These are phyloP conservation scores for Tolypocladium ovalisporum DNA, from an alignment of 2,329 filamentous ascomycete species.

Conservation along the genomic window DNA sequence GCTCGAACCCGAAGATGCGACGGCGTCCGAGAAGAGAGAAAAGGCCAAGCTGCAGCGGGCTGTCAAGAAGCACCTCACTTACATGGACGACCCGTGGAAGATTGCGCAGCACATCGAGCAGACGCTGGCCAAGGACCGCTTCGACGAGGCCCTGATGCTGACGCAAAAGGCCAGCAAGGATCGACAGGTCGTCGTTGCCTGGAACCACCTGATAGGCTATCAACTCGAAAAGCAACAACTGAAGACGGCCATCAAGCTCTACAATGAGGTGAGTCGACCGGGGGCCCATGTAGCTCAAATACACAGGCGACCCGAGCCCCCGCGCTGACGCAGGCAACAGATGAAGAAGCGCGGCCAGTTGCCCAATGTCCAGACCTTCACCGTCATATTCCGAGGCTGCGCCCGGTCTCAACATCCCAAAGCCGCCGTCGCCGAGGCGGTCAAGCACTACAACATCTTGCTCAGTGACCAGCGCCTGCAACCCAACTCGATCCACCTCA, in stretches of 20 bases:
- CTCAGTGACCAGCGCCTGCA: constrained; percentile 50
- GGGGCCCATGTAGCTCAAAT: neutral
- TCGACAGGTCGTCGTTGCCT: constrained; percentile 60
- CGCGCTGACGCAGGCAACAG: constrained; percentile 24
- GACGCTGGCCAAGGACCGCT: constrained; percentile 46
- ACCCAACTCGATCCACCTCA: constrained; percentile 73
- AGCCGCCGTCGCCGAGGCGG: constrained; percentile 54
- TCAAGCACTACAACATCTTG: constrained; percentile 70
- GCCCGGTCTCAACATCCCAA: constrained; percentile 46
- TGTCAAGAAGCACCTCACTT: constrained; percentile 46
- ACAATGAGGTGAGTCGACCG: constrained; percentile 62
- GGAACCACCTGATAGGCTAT: constrained; percentile 78
- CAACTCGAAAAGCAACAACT: constrained; percentile 50
- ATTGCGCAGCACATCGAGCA: constrained; percentile 57
- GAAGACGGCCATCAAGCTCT: constrained; percentile 63
- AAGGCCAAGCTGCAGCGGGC: constrained; percentile 21
- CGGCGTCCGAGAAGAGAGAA: constrained; percentile 8
- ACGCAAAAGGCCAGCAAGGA: constrained; percentile 58
- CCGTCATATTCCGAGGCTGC: constrained; percentile 69
- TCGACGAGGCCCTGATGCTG: constrained; percentile 57
- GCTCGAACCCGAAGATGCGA: constrained; percentile 4
- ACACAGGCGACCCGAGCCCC: neutral
- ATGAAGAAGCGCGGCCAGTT: constrained; percentile 90
- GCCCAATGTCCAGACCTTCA: constrained; percentile 76
- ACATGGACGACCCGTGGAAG: constrained; percentile 59